Evolutionary conservation across 148 eudicot genomes (phyloP), one percentile per base, ranked within the genome.

Genomic region (Rhododendron mucronatum): DNA sequence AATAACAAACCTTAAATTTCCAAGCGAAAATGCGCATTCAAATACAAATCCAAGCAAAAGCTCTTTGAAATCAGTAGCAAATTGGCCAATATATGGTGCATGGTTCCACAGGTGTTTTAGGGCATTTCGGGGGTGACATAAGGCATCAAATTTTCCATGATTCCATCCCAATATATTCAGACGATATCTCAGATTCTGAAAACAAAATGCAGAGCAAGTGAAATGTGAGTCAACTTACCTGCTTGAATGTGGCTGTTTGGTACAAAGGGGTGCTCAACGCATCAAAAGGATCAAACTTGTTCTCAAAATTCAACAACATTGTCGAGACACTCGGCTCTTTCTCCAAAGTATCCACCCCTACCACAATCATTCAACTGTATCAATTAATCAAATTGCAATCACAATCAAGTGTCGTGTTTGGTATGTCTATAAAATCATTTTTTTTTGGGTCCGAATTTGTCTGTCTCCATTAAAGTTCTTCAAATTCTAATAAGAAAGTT

Each of bases 241-340:
- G 99, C 92, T 97, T 97, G 86, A 97, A 97, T 35, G 99, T 95
- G 81, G 99, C 96, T 30, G 99, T 97, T 81, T 97, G 99, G 75
- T 97, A 97, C 50, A 97, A 89, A 39, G 98, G 98, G 4, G 96
- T 93, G 87, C 98, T 95, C 93, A 94, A 83, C 2, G 99, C 92
- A 84, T 87, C 92, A 84, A 92, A 95, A 82, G 99, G 99, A 92
- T 97, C 99, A 94, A 97, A 93, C 61, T 87, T 88, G 85, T 89
- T 93, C 79, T 88, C 92, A 84, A 93, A 91, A 87, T 95, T 97
- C 98, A 97, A 91, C 92, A 97, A 86, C 87, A 94, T 82, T 78
- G 99, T 97, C 15, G 99, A 92, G 75, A 97, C 82, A 89, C 96
- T 94, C 6, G 95, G 96, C 83, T 95, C 93, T 78, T 85, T 89